A percentile compares a stretch with the other conserved stretches of the same genome.
Evolutionary conservation across 2,329 filamentous ascomycete genomes (phyloP).

Genomic region (Fusarium keratoplasticum): DNA sequence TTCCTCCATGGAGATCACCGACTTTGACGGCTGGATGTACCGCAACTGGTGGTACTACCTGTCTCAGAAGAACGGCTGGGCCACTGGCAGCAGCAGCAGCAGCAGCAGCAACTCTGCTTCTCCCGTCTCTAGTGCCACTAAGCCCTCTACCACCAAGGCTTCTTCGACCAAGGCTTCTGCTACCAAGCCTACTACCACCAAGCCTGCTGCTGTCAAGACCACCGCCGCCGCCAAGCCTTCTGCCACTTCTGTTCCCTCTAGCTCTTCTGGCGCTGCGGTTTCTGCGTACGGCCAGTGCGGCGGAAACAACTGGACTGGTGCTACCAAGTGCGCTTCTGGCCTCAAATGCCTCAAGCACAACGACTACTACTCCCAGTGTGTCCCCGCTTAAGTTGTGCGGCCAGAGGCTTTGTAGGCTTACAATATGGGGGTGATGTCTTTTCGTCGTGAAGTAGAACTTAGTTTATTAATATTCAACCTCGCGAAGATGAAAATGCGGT

Average conservation of each 20-base stretch:
- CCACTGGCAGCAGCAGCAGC: neutral
- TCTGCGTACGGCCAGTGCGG: conserved; percentile 35
- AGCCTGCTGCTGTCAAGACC: neutral
- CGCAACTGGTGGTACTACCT: conserved; percentile 58
- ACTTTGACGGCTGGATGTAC: conserved; percentile 62
- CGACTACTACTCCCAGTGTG: conserved; percentile 43
- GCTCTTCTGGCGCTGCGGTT: neutral
- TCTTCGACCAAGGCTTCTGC: neutral
- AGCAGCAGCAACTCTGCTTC: neutral
- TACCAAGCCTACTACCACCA: neutral
- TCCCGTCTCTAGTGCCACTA: neutral
- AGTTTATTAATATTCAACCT: neutral
- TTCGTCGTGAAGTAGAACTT: neutral
- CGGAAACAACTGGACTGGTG: conserved; percentile 35
- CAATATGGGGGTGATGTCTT: neutral
- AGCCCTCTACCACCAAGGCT: neutral
- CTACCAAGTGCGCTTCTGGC: conserved; percentile 35
- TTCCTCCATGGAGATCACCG: conserved; percentile 54
- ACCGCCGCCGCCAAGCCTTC: neutral
- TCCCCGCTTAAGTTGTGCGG: neutral
- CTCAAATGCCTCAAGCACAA: conserved; percentile 34
- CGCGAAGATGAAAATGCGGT: neutral
- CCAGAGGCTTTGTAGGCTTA: neutral
- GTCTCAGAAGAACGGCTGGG: conserved; percentile 43
- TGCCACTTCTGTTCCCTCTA: neutral